A percentile compares a stretch with the other conserved stretches of the same genome.
Evolutionary conservation across 2,329 filamentous ascomycete genomes (phyloP).

Genomic region (Aureobasidium leucospermi): DNA sequence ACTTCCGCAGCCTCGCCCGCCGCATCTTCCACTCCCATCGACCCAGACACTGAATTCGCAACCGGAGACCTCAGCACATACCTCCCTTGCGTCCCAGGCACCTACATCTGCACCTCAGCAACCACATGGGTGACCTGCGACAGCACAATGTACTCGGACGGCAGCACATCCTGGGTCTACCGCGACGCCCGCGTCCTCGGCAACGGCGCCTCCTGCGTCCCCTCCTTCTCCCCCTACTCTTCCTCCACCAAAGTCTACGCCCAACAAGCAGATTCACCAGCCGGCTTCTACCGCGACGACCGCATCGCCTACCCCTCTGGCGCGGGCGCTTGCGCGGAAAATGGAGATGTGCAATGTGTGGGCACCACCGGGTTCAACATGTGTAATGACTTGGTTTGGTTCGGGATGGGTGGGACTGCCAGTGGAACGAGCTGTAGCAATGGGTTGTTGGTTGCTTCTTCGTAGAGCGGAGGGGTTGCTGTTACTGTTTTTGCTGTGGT

Average conservation of each 20-base stretch:
- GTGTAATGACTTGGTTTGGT: constrained; percentile 27
- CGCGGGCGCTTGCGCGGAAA: constrained; percentile 22
- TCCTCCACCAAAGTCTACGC: constrained; percentile 16
- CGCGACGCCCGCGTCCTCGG: constrained; percentile 25
- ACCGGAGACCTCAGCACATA: constrained; percentile 25
- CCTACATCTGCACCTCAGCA: constrained; percentile 32
- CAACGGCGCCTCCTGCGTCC: constrained; percentile 31
- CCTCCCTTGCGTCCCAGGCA: constrained; percentile 32
- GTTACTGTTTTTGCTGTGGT: not conserved
- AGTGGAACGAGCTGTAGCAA: constrained; percentile 24
- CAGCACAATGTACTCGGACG: constrained; percentile 21
- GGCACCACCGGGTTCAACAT: constrained; percentile 24
- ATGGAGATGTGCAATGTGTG: constrained; percentile 24
- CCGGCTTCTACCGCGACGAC: constrained; percentile 27
- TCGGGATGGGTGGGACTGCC: constrained; percentile 26
- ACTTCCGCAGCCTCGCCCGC: not conserved
- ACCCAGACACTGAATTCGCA: constrained; percentile 19
- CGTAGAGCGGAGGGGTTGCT: not conserved
- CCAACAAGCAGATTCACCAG: constrained; percentile 23
- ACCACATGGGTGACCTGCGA: constrained; percentile 32
- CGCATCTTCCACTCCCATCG: constrained; percentile 4
- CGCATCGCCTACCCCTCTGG: constrained; percentile 24
- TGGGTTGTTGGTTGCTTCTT: constrained; percentile 20
- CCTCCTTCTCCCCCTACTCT: constrained; percentile 24
- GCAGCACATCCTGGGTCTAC: constrained; percentile 26